These are phyloP conservation scores for Rosa lucieae DNA, from an alignment of 306 rosid species.

Conservation along the genomic window DNA sequence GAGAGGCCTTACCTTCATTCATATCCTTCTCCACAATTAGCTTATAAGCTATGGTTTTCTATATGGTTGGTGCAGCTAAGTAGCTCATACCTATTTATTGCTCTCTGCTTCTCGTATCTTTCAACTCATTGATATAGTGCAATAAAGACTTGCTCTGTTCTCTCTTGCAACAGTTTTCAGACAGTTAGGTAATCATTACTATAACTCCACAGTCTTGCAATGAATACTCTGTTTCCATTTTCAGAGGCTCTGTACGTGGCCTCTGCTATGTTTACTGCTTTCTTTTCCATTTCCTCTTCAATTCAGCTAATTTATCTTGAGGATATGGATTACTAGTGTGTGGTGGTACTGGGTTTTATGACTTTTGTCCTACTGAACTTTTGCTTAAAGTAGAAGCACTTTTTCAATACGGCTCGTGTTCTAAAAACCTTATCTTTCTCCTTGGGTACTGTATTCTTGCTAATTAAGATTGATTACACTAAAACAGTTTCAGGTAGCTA, in stretches of 20 bases:
- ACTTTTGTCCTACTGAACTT: background rate
- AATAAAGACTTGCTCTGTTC: conserved; percentile 18
- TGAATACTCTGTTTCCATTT: conserved; percentile 13
- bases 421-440: background rate
- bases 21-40: conserved; percentile 16
- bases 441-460: background rate
- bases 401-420: background rate
- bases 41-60: conserved; percentile 1
- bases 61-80: conserved; percentile 9
- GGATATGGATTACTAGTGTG: background rate
- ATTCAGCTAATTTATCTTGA: background rate
- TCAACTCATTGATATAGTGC: conserved; percentile 4
- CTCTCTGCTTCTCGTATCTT: background rate
- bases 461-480: background rate
- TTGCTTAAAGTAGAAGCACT: conserved; percentile 6
- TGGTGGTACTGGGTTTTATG: conserved; percentile 1
- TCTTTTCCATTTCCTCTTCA: background rate
- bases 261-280: background rate
- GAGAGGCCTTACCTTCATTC: conserved; percentile 6
- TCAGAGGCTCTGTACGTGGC: background rate
- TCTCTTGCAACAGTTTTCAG: conserved; percentile 13
- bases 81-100: background rate
- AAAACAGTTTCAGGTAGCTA: background rate
- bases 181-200: conserved; percentile 36
- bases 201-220: background rate